Evolutionary conservation across 202 grass and related monocot species (phyloP), one percentile per base, ranked within the genome.

Genomic region (Carex sylvatica): DNA sequence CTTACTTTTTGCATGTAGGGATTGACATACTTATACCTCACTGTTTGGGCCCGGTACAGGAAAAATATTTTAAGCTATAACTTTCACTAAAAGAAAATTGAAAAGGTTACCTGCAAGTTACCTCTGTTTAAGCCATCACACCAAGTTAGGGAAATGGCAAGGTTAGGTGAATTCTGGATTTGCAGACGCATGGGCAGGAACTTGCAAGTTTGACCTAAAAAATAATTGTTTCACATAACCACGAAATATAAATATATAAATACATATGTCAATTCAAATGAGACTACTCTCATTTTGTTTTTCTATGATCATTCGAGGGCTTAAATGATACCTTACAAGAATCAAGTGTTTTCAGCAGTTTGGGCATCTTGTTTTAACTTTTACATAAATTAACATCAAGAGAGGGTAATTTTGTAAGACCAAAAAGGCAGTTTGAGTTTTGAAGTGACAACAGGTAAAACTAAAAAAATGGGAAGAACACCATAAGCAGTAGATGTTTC

Each of bases 71-170:
- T 31, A 31, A 53, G 5, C 22, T 53, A 35, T 26, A 75, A 9
- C 10, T 5, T 76, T 76, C 18, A 35, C 49, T 15, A 55, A 55
- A 54, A 56, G 23, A 55, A 18, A 7, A 54, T 31, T 9, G 5
- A 18, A 31, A 75, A 54, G 46, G 49, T 31, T 11, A 70, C 18
- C 65, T 28, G 46, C 46, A 53, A 54, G 46, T 28, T 74, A 51
- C 19, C 19, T 74, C 46, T 53, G 70, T 74, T 51, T 51, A 28
- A 54, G 70, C 70, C 70, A 74, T 22, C 72, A 76, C 24, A 52
- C 26, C 23, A 55, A 56, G 49, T 18, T 14, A 33, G 72, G 10
- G 14, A 76, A 56, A 76, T 33, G 12, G 24, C 14, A 75, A 75
- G 49, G 24, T 31, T 51, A 0, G 3, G 22, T 28, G 22, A 52